phyloP scores from a whole-genome alignment of 2,329 filamentous ascomycete genomes.

The Ascochyta viciae-villosae region DNA sequence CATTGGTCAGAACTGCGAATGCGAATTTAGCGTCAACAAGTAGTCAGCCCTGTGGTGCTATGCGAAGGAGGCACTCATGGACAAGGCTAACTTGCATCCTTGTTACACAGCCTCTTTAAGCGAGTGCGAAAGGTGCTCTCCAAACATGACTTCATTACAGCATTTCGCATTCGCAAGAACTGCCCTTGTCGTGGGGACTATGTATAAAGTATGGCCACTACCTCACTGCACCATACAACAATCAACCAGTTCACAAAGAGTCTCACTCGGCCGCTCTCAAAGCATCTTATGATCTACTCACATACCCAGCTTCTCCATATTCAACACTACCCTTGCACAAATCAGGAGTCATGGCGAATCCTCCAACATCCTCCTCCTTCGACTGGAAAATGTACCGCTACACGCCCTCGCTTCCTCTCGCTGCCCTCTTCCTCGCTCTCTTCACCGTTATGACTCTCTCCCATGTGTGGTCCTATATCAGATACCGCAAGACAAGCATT shows the following conservation, averaged over 20 bases:
- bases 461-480: slow-evolving; percentile 21
- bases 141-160: slow-evolving; percentile 9
- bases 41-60: background rate
- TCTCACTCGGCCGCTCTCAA: too few relatives aligned
- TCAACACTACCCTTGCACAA: background rate
- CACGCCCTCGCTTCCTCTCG: slow-evolving; percentile 34
- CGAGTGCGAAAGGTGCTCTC: slow-evolving; percentile 8
- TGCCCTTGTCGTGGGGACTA: background rate
- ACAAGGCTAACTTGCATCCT: background rate
- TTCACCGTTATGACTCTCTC: slow-evolving; percentile 33
- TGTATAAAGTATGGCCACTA: background rate
- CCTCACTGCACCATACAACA: background rate
- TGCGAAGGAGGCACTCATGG: slow-evolving; percentile 1
- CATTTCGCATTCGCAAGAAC: background rate
- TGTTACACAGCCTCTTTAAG: slow-evolving; percentile 7
- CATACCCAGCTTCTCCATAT: background rate
- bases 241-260: background rate
- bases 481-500: slow-evolving; percentile 8
- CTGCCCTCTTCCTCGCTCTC: slow-evolving; percentile 31
- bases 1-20: slow-evolving; percentile 17
- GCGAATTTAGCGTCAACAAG: slow-evolving; percentile 17
- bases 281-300: slow-evolving; percentile 3
- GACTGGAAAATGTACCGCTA: slow-evolving; percentile 48
- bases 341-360: slow-evolving; percentile 27
- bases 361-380: slow-evolving; percentile 27